Conservation (phyloP, 805 yeast species). For the Jamesozyma hellenica region DNA sequence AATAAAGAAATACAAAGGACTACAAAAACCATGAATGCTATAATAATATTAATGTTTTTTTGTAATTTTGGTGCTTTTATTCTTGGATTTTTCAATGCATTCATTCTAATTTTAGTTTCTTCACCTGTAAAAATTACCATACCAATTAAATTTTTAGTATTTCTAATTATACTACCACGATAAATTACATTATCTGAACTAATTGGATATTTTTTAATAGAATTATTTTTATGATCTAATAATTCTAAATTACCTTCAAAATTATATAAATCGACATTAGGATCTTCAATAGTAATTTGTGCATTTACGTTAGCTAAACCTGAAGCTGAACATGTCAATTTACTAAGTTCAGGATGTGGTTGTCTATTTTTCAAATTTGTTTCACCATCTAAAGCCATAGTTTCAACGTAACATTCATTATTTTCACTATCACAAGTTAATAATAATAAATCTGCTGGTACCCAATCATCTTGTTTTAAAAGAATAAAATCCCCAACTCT, state of each 20-base stretch:
- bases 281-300: conserved; percentile 70
- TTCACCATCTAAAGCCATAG: conserved; percentile 97
- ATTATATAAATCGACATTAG: conserved; percentile 82
- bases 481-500: conserved; percentile 80
- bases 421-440: conserved; percentile 54
- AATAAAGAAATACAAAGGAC: conserved; percentile 68
- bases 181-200: conserved; percentile 78
- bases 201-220: conserved; percentile 42
- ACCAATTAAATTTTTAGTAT: conserved; percentile 67
- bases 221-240: conserved; percentile 27
- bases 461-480: conserved; percentile 74
- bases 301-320: conserved; percentile 43
- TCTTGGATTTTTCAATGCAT: conserved; percentile 81
- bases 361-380: conserved; percentile 73
- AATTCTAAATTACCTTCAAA: conserved; percentile 68
- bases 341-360: conserved; percentile 57
- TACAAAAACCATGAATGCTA: conserved; percentile 75
- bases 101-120: conserved; percentile 92
- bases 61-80: conserved; percentile 91
- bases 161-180: conserved; percentile 83
- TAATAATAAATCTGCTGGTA: conserved; percentile 83
- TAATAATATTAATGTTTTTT: conserved; percentile 69
- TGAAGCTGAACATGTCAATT: conserved; percentile 38
- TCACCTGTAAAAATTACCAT: conserved; percentile 88
- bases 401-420: conserved; percentile 70